These are phyloP conservation scores for Bretziella fagacearum DNA, from an alignment of 2,329 filamentous ascomycete genomes.

Conservation along the genomic window DNA sequence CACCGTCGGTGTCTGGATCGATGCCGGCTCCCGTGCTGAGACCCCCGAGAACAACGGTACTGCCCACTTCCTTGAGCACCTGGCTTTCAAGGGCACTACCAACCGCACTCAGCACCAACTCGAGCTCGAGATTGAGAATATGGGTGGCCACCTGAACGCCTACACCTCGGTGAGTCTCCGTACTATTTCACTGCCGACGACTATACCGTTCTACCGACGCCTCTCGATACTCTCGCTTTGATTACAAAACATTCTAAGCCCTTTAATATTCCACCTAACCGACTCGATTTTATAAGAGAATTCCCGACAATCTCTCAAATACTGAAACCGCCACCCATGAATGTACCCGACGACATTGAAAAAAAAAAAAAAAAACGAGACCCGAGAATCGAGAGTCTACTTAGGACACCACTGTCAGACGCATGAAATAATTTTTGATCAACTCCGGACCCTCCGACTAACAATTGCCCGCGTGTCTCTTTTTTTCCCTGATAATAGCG, in stretches of 20 bases:
- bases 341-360: too few species aligned
- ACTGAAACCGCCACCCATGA: too few species aligned
- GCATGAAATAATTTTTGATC: not conserved
- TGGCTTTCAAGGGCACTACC: conserved; percentile 98
- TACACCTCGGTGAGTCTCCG: conserved; percentile 77
- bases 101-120: conserved; percentile 93
- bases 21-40: conserved; percentile 94
- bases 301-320: too few species aligned
- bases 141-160: conserved; percentile 97
- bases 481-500: conserved; percentile 36
- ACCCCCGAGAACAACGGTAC: conserved; percentile 98
- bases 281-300: too few species aligned
- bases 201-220: not conserved
- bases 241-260: not conserved
- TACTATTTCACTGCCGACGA: not conserved
- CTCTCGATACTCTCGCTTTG: not conserved
- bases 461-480: too few species aligned
- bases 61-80: conserved; percentile 97
- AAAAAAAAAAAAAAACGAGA: not conserved
- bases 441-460: conserved; percentile 2
- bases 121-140: conserved; percentile 99
- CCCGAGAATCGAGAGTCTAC: not conserved
- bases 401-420: not conserved
- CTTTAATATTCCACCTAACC: not conserved
- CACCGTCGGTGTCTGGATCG: conserved; percentile 97